Evolutionary conservation across 2,329 filamentous ascomycete species (phyloP).

Genomic region (Fusarium circinatum): DNA sequence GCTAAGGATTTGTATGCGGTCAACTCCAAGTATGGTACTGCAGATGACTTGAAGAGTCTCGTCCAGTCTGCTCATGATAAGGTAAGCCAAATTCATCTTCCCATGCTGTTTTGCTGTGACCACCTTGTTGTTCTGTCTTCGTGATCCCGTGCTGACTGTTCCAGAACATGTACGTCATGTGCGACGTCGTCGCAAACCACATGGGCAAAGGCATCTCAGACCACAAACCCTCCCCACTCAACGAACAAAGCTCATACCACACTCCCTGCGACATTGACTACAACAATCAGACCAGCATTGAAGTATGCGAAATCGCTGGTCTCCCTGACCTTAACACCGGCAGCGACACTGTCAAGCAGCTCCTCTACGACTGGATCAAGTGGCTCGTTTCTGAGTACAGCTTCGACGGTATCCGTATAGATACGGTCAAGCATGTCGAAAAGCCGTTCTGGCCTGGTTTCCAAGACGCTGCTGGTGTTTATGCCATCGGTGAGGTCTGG

Average conservation of each 20-base stretch:
- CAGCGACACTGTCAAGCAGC: conserved; percentile 56
- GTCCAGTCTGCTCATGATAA: conserved; percentile 29
- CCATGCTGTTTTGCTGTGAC: not conserved
- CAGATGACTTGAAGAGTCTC: conserved; percentile 22
- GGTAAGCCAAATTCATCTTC: not conserved
- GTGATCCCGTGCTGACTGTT: not conserved
- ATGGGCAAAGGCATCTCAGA: conserved; percentile 61
- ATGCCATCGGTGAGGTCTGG: conserved; percentile 69
- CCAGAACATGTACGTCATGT: conserved; percentile 64
- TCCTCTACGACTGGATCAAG: conserved; percentile 69
- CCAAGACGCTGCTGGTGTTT: conserved; percentile 64
- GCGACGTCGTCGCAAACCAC: conserved; percentile 70
- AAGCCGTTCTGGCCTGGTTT: conserved; percentile 68
- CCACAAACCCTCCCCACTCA: conserved; percentile 56
- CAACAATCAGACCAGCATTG: conserved; percentile 22
- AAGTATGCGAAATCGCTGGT: conserved; percentile 25
- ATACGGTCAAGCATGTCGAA: conserved; percentile 71
- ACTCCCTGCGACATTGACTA: conserved; percentile 19
- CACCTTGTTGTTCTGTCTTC: too few relatives aligned
- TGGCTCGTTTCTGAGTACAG: conserved; percentile 67
- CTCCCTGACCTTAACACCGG: conserved; percentile 72
- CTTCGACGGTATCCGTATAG: conserved; percentile 70
- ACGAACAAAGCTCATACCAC: conserved; percentile 51
- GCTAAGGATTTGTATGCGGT: conserved; percentile 24
- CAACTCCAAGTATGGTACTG: conserved; percentile 25